phyloP scores from a whole-genome alignment of 2,329 filamentous ascomycete genomes.

The Cladophialophora bantiana region DNA sequence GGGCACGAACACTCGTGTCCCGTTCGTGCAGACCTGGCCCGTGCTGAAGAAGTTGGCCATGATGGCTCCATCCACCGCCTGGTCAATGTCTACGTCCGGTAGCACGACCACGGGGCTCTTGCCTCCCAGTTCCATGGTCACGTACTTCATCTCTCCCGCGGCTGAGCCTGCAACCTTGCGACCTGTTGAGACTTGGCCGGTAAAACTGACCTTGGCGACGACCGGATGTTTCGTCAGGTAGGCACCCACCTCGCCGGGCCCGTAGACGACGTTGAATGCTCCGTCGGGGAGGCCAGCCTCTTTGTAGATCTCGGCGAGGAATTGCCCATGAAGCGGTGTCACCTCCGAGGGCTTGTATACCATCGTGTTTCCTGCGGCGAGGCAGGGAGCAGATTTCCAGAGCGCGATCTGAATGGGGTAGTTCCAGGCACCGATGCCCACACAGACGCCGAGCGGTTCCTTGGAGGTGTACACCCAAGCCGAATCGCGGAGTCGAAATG shows the following conservation, averaged over 20 bases:
- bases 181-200: conserved; percentile 83
- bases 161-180: conserved; percentile 80
- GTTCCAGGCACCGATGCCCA: conserved; percentile 89
- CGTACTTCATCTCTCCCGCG: conserved; percentile 81
- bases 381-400: conserved; percentile 86
- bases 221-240: conserved; percentile 74
- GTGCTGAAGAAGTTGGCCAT: conserved; percentile 93
- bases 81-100: conserved; percentile 77
- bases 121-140: conserved; percentile 90
- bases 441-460: conserved; percentile 81
- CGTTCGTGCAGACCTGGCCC: conserved; percentile 92
- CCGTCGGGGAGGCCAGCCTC: conserved; percentile 81
- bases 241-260: conserved; percentile 77
- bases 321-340: conserved; percentile 80
- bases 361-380: conserved; percentile 88
- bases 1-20: conserved; percentile 85
- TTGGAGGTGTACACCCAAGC: conserved; percentile 86
- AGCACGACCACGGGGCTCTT: conserved; percentile 83
- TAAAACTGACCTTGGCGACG: conserved; percentile 88
- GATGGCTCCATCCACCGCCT: conserved; percentile 88
- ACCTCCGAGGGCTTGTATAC: conserved; percentile 90
- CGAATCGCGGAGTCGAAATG: conserved; percentile 73
- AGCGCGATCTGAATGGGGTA: conserved; percentile 90
- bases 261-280: conserved; percentile 87
- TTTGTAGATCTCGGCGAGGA: conserved; percentile 76